Percentiles rank a stretch among this genome's conserved stretches.
These are phyloP conservation scores for Nakazawaea ernobii DNA, from an alignment of 805 yeast genomes.

Conservation along the genomic window DNA sequence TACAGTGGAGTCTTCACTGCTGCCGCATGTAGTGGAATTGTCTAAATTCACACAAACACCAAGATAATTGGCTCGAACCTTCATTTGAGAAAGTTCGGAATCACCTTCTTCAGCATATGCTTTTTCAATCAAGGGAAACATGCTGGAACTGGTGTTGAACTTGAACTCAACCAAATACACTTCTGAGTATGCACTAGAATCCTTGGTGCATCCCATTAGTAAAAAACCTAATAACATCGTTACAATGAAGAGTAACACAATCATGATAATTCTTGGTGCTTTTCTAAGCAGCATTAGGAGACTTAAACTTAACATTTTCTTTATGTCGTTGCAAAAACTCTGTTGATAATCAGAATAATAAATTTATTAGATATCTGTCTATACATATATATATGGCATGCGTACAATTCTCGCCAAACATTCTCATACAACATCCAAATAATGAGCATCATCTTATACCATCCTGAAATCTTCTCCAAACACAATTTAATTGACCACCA, in stretches of 20 bases:
- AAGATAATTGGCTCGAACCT: constrained; percentile 48
- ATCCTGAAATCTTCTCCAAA: background rate
- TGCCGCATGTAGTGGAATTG: constrained; percentile 30
- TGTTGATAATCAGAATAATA: no score
- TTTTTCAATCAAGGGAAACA: constrained; percentile 32
- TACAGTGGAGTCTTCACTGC: constrained; percentile 22
- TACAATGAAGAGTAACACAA: constrained; percentile 39
- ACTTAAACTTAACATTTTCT: constrained; percentile 2
- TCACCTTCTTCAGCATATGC: constrained; percentile 28
- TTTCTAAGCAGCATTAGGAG: constrained; percentile 21
- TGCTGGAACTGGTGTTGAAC: constrained; percentile 40
- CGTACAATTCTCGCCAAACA: no score
- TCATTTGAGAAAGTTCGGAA: constrained; percentile 32
- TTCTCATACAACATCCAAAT: background rate
- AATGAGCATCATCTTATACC: background rate
- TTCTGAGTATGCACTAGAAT: constrained; percentile 35
- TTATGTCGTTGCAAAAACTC: no score
- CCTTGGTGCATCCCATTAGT: constrained; percentile 47
- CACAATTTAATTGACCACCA: background rate
- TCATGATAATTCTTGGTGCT: constrained; percentile 35
- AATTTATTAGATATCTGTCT: no score
- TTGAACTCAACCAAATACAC: constrained; percentile 43
- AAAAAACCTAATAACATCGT: constrained; percentile 49
- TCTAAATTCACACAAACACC: constrained; percentile 46
- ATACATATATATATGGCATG: no score